Base-by-base conservation (phyloP, 176 grass and related monocot species). In the Leersia perrieri region DNA sequence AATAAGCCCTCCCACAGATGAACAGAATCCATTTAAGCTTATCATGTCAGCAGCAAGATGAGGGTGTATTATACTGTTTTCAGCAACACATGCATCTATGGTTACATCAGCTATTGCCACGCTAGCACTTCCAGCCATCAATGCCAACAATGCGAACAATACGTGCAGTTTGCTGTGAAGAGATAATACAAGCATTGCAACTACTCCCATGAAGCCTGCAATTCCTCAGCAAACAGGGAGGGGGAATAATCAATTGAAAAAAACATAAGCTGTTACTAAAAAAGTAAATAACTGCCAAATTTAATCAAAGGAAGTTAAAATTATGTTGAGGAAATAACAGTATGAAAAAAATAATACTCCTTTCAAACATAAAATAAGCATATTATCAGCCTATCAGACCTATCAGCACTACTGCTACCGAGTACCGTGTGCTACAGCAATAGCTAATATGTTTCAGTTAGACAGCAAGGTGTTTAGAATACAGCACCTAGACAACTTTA, bases 101-200 rank as follows among this genome's bases (percentile, higher is more conserved):
- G 89, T 97, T 75, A 94, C 94, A 89, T 97, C 94, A 28, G 86
- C 89, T 66, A 97, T 90, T 13, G 91, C 94, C 80, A 86, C 87
- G 45, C 89, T 90, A 45, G 89, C 91, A 55, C 84, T 86, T 57
- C 86, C 86, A 1, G 72, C 23, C 68, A 88, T 91, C 87, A 97
- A 66, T 27, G 86, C 85, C 70, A 97, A 66, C 89, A 97, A 83
- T 1, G 94, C 84, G 12, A 97, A 86, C 38, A 87, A 25, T 61
- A 83, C 84, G 60, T 83, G 83, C 51, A 97, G 86, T 49, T 93
- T 85, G 85, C 81, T 87, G 76, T 85, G 89, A 30, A 94, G 87
- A 86, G 88, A 88, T 16, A 97, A 35, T 78, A 82, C 68, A 82
- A 91, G 89, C 94, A 94, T 97, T 10, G 94, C 89, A 60, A 91